Evolutionary conservation across 2,329 filamentous ascomycete species (phyloP).

Genomic region (Sphaerulina vaccinii): DNA sequence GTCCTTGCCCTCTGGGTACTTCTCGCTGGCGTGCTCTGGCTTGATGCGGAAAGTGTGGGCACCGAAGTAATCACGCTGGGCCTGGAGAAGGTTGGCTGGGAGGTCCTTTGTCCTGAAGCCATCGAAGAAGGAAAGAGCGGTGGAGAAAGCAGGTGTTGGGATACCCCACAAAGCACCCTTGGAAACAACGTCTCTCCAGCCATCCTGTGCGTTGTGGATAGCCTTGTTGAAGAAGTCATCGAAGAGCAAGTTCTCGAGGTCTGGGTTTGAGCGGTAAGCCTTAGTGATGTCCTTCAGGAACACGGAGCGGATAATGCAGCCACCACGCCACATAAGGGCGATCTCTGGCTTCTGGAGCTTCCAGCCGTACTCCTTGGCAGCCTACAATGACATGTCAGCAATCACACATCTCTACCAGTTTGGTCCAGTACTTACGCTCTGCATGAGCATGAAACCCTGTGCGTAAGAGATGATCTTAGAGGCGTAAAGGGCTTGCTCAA

Average conservation of each 20-base stretch:
- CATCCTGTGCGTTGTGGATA: conserved; percentile 88
- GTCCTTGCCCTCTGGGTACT: conserved; percentile 81
- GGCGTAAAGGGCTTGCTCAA: conserved; percentile 97
- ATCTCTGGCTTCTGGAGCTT: conserved; percentile 99
- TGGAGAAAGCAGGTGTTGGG: conserved; percentile 93
- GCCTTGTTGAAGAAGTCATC: conserved; percentile 99
- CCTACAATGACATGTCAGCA: conserved; percentile 52
- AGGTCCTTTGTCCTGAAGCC: conserved; percentile 97
- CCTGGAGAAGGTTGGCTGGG: conserved; percentile 96
- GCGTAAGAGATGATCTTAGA: conserved; percentile 99
- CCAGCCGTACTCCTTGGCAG: conserved; percentile 93
- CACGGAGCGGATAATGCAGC: conserved; percentile 99
- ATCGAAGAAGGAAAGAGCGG: conserved; percentile 97
- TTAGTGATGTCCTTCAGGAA: conserved; percentile 99
- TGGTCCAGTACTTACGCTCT: conserved; percentile 65
- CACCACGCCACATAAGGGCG: conserved; percentile 99
- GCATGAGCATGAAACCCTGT: conserved; percentile 99
- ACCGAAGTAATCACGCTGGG: conserved; percentile 99
- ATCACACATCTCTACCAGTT: conserved; percentile 3
- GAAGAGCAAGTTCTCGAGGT: conserved; percentile 97
- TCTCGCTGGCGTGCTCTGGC: conserved; percentile 50
- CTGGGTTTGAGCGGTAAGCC: conserved; percentile 89
- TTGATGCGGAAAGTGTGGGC: conserved; percentile 56
- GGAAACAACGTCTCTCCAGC: conserved; percentile 87
- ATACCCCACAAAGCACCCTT: conserved; percentile 94